Percentiles rank a stretch among this genome's conserved stretches.
Evolutionary conservation across 2,329 filamentous ascomycete species (phyloP).

Genomic region (Diaporthe sp.): DNA sequence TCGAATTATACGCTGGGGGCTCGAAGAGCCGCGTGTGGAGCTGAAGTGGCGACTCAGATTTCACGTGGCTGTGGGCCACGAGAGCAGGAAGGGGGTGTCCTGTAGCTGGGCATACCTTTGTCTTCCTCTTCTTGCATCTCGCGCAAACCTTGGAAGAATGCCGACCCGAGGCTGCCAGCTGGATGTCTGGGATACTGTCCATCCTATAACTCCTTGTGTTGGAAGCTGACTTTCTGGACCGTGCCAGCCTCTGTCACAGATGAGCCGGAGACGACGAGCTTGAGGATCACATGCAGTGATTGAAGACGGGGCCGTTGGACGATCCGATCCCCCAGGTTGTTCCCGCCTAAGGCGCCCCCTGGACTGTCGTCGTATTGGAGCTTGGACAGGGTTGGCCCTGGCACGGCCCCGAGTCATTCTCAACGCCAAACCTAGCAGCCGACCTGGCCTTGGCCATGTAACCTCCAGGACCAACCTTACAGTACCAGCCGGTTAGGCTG

Average conservation of each 20-base stretch:
- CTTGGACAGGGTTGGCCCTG: slow-evolving; percentile 1
- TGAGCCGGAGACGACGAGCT: neutral
- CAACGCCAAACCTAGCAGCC: neutral
- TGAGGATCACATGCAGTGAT: slow-evolving; percentile 13
- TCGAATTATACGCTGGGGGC: neutral
- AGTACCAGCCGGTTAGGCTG: neutral
- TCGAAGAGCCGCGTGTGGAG: slow-evolving; percentile 19
- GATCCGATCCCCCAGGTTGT: slow-evolving; percentile 12
- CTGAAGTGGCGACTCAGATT: neutral
- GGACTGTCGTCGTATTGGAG: neutral
- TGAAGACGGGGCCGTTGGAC: neutral
- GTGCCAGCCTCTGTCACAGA: neutral
- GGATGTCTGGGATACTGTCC: slow-evolving; percentile 27
- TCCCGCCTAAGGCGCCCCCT: neutral
- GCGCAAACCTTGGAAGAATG: slow-evolving; percentile 35
- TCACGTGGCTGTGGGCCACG: slow-evolving; percentile 29
- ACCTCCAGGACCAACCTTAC: slow-evolving; percentile 15
- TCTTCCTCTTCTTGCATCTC: slow-evolving; percentile 37
- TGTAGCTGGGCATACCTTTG: slow-evolving; percentile 7
- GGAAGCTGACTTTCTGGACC: neutral
- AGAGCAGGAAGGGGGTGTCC: neutral
- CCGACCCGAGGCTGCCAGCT: slow-evolving; percentile 32
- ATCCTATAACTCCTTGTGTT: neutral
- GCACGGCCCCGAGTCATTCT: slow-evolving; percentile 29
- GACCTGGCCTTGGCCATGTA: neutral